These are phyloP conservation scores for Epichloe hybrida DNA, from an alignment of 2,329 filamentous ascomycete genomes.

Conservation along the genomic window DNA sequence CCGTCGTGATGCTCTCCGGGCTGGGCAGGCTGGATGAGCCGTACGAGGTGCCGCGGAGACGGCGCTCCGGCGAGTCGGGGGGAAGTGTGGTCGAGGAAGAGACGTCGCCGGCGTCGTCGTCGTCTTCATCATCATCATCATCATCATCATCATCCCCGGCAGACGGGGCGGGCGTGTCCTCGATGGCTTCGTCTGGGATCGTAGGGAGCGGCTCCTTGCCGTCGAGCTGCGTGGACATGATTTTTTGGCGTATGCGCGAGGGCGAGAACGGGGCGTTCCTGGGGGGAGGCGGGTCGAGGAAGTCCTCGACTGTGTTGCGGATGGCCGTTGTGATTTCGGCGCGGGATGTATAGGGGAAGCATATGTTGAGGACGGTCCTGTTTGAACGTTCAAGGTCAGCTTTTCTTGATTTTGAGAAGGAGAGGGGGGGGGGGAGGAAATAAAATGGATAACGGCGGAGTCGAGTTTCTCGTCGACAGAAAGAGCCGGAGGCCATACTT, in stretches of 20 bases:
- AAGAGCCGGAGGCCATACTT: conserved; percentile 33
- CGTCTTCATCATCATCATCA: conserved; percentile 15
- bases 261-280: conserved; percentile 69
- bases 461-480: not conserved
- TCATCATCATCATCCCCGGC: conserved; percentile 27
- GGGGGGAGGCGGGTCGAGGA: conserved; percentile 55
- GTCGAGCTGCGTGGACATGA: conserved; percentile 53
- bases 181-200: conserved; percentile 26
- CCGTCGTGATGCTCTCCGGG: conserved; percentile 73
- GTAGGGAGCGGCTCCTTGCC: conserved; percentile 32
- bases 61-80: conserved; percentile 37
- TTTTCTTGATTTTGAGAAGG: not conserved
- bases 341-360: conserved; percentile 92
- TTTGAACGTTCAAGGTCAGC: conserved; percentile 2
- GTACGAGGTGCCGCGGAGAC: conserved; percentile 18
- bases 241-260: conserved; percentile 73
- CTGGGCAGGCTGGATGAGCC: conserved; percentile 40
- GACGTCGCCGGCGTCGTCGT: conserved; percentile 33
- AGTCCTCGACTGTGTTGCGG: conserved; percentile 75
- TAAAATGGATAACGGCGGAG: not conserved
- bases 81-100: conserved; percentile 45
- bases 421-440: too few relatives aligned
- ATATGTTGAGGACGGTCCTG: conserved; percentile 67
- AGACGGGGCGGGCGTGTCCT: not conserved
- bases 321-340: conserved; percentile 92